Conservation (phyloP, 2,329 filamentous ascomycete genomes). For the Aspergillus pseudoterreus region DNA sequence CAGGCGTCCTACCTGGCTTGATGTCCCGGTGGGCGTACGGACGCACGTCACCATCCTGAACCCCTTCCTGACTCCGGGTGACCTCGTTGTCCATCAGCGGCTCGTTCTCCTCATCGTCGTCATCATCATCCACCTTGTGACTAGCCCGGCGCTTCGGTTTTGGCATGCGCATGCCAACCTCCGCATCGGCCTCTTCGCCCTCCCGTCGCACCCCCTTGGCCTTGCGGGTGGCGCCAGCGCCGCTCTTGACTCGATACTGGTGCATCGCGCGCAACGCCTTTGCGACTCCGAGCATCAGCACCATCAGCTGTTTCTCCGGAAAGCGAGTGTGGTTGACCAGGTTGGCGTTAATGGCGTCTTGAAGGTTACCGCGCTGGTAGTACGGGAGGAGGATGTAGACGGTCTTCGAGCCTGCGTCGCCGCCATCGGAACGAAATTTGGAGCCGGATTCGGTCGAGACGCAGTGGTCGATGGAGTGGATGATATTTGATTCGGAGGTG, state of each 20-base stretch:
- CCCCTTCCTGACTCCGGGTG: constrained; percentile 62
- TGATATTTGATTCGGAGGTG: constrained; percentile 76
- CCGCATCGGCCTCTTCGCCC: constrained; percentile 53
- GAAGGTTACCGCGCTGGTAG: constrained; percentile 89
- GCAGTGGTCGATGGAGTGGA: constrained; percentile 77
- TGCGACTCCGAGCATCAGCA: constrained; percentile 87
- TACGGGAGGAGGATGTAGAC: constrained; percentile 96
- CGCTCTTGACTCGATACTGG: constrained; percentile 66
- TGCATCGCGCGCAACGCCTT: constrained; percentile 87
- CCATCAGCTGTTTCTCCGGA: constrained; percentile 82
- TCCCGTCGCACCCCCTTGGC: constrained; percentile 55
- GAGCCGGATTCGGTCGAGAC: constrained; percentile 68
- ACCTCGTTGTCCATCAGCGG: constrained; percentile 80
- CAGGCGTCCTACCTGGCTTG: constrained; percentile 71
- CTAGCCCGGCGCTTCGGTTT: constrained; percentile 41
- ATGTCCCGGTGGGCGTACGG: constrained; percentile 96
- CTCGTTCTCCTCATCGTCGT: constrained; percentile 73
- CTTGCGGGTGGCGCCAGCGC: constrained; percentile 52
- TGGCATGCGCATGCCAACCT: constrained; percentile 32
- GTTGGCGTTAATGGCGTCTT: constrained; percentile 98
- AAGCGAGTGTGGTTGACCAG: constrained; percentile 91
- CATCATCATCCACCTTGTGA: constrained; percentile 47
- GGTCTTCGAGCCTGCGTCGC: constrained; percentile 69
- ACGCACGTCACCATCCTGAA: constrained; percentile 64
- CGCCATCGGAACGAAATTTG: constrained; percentile 54